Base-by-base conservation (phyloP, 768 basidiomycete genomes). In the Agrocybe praecox region DNA sequence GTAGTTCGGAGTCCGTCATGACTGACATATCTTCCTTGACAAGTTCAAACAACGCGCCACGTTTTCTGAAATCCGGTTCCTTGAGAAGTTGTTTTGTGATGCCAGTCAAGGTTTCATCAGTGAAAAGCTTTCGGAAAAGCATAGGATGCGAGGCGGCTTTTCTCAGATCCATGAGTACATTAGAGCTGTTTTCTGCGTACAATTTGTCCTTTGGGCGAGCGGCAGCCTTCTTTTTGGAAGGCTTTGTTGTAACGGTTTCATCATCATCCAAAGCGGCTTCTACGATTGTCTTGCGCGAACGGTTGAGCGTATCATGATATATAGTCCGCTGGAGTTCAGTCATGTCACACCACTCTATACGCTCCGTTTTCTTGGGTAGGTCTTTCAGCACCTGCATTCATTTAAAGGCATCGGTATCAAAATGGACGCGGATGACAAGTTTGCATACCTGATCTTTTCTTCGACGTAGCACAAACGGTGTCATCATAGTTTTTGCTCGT, bases 401-500 rank as follows among this genome's bases (percentile, higher is more conserved):
- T 46, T 24, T 51, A 47, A 7, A 55, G 32, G 18, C 23, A 40
- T 29, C 52, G 42, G 52, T 29, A 19, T 47, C 12, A 21, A 7
- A 18, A 32, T 18, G 46, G 18, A 45, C 12, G 43, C 23, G 47
- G 32, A 24, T 17, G 21, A 58, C 76, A 48, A 9, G 9, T 65
- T n/a, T 14, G n/a, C 36, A 14, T n/a, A 86, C 92, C 76, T 97
- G 95, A 65, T 96, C 94, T 74, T 99, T 99, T 64, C 96, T 84
- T 56, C 97, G 84, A n/a, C 97, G 89, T 18, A 99, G 80, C 21
- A 98, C 96, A 70, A 99, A 99, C 0, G 97, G 97, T 7, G 94
- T 97, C 91, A 99, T 94, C 95, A 99, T 98, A 71, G 94, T 94
- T 76, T 98, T 96, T 6, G 97, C 97, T 59, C 96, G 78, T 18